Evolutionary conservation across 495 filamentous ascomycete species (phyloP).

Genomic region (Ascodesmis nigricans): DNA sequence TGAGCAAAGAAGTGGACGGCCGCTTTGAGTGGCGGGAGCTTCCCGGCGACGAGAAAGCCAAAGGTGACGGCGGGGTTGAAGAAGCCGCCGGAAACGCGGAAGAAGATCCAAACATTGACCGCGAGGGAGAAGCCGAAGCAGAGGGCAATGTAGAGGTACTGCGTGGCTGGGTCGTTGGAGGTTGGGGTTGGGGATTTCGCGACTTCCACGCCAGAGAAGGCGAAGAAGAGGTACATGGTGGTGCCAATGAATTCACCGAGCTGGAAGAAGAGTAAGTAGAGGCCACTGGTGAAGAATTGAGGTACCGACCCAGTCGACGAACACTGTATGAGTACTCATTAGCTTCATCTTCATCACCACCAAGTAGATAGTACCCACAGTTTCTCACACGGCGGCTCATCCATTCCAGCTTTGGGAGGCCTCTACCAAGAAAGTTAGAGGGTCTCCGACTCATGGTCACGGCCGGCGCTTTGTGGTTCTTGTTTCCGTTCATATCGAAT

Average conservation of each 20-base stretch:
- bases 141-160: conserved; percentile 32
- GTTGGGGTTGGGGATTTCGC: conserved; percentile 17
- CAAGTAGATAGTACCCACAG: too few species aligned
- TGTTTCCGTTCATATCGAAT: too few species aligned
- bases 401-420: too few species aligned
- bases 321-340: too few species aligned
- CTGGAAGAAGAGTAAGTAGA: background rate
- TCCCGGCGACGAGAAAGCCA: conserved; percentile 31
- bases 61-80: conserved; percentile 46
- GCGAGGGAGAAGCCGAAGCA: conserved; percentile 40
- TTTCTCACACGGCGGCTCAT: too few species aligned
- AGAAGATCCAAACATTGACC: conserved; percentile 48
- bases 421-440: too few species aligned
- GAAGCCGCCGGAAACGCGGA: conserved; percentile 38
- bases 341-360: too few species aligned
- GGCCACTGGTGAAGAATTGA: too few species aligned
- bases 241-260: conserved; percentile 29
- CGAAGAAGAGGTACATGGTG: conserved; percentile 31
- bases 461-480: too few species aligned
- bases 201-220: conserved; percentile 22
- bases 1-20: conserved; percentile 32
- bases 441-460: too few species aligned
- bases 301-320: too few species aligned
- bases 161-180: conserved; percentile 16
- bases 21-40: conserved; percentile 23